These are phyloP conservation scores for Podila clonocystis DNA, from an alignment of 192 early-diverging fungal species.

Conservation along the genomic window DNA sequence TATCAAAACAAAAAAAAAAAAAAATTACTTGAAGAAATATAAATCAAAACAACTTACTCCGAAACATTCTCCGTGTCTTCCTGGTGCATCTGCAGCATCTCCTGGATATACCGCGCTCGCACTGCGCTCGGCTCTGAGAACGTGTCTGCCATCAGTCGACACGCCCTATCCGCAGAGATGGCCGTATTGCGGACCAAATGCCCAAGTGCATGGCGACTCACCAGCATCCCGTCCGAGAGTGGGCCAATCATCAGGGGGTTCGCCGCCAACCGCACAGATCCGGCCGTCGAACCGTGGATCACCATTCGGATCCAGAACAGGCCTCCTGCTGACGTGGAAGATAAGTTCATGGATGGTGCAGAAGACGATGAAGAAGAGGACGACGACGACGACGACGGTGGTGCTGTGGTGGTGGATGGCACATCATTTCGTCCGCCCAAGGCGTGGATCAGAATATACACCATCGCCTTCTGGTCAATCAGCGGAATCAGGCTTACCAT, in stretches of 20 bases:
- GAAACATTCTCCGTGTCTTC: conserved; percentile 30
- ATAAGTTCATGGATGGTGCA: background rate
- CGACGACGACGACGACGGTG: background rate
- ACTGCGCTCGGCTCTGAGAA: conserved; percentile 41
- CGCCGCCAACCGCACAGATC: conserved; percentile 48
- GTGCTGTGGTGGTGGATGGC: background rate
- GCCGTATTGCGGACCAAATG: conserved; percentile 76
- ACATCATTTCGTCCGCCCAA: conserved; percentile 49
- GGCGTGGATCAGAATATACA: conserved; percentile 78
- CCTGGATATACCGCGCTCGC: conserved; percentile 46
- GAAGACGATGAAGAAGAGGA: background rate
- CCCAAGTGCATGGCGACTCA: conserved; percentile 73
- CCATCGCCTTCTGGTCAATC: conserved; percentile 58
- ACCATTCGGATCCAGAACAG: conserved; percentile 77
- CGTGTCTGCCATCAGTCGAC: conserved; percentile 60
- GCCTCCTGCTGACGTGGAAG: conserved; percentile 55
- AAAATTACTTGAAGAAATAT: too few species aligned
- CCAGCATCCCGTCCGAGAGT: conserved; percentile 76
- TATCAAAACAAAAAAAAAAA: background rate
- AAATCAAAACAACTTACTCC: conserved; percentile 7
- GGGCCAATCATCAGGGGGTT: conserved; percentile 76
- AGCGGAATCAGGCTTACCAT: conserved; percentile 39
- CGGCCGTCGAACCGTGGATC: conserved; percentile 44
- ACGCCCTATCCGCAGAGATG: conserved; percentile 70
- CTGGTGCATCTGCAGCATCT: conserved; percentile 35